phyloP scores from a whole-genome alignment of 1,139 yeast genomes.

The Blastobotrys raffinosifermentans region DNA sequence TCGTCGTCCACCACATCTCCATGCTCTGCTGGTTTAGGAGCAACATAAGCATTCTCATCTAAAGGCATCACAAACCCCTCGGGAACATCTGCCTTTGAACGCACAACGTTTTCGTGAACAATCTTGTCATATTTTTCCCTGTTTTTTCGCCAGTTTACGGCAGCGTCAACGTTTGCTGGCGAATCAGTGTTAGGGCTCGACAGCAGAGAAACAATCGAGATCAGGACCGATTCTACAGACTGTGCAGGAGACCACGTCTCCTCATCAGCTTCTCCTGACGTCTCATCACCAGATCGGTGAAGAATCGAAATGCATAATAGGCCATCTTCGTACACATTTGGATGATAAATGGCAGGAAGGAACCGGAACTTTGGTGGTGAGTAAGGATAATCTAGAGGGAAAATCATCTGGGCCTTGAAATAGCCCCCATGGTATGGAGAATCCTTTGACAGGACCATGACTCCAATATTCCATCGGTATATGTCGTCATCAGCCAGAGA shows the following conservation, averaged over 20 bases:
- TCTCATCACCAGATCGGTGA: slow-evolving; percentile 85
- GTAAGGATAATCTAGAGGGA: slow-evolving; percentile 87
- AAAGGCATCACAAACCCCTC: slow-evolving; percentile 74
- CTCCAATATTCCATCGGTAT: slow-evolving; percentile 88
- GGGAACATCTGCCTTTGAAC: slow-evolving; percentile 81
- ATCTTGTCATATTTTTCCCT: slow-evolving; percentile 73
- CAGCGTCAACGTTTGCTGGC: slow-evolving; percentile 97
- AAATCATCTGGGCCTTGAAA: slow-evolving; percentile 88
- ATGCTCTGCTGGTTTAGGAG: slow-evolving; percentile 37
- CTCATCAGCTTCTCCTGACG: slow-evolving; percentile 84
- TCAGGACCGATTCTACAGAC: slow-evolving; percentile 84
- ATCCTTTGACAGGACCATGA: slow-evolving; percentile 84
- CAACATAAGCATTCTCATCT: slow-evolving; percentile 55
- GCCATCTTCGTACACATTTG: slow-evolving; percentile 92
- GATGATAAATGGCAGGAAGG: slow-evolving; percentile 93
- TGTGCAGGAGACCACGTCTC: slow-evolving; percentile 93
- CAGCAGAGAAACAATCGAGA: slow-evolving; percentile 80
- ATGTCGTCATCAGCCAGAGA: slow-evolving; percentile 84
- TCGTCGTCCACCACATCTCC: slow-evolving; percentile 77
- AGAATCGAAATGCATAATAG: slow-evolving; percentile 86
- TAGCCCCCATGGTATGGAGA: slow-evolving; percentile 95
- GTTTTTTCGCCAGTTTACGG: slow-evolving; percentile 83
- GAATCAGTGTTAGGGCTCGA: slow-evolving; percentile 91
- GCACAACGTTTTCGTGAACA: slow-evolving; percentile 76
- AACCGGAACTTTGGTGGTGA: slow-evolving; percentile 88